Base-by-base conservation (phyloP, 2,329 filamentous ascomycete species). In the Rutstroemia sp. region DNA sequence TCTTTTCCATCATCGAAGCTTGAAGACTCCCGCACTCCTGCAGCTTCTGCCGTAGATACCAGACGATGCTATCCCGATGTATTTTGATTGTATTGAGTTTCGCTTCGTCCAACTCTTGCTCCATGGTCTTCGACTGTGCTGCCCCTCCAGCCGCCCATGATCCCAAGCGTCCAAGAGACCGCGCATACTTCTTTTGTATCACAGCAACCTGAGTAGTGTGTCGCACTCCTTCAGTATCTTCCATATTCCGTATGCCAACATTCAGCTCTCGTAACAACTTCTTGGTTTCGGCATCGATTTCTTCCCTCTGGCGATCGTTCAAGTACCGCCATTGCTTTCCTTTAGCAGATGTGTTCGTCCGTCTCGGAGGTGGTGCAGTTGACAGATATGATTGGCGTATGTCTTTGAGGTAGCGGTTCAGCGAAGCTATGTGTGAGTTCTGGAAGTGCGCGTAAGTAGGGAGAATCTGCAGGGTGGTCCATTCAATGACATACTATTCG, bases 381-480 rank as follows among this genome's bases (percentile, higher is more conserved):
- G 92, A 94, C 51, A 99, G 88, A 74, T 99, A 99, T 58, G 91
- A 84, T 65, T 91, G 89, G 58, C 92, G 88, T 66, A 96, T 90
- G 58, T 85, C 83, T 68, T 83, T 84, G 19, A 99, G 85, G 67
- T 96, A 89, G 63, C 76, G 76, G 65, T 90, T 85, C 38, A 99
- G 83, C 51, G 87, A 89, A 59, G 81, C 74, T 59, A 97, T 95
- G 69, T 95, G 90, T 7, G 84, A 81, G 69, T 95, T 94, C 91
- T 95, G 67, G 17, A 45, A 8, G 57, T 46, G 19, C 17, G 27
- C 14, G 25, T 59, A 51, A 61, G 65, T 58, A 67, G 9, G 25
- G 66, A 61, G 61, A 56, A 56, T 56, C 42, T 14, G 25, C 56
- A 48, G 36, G 34, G 39, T 25, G 39, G 51, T 52, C 53, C 48